Evolutionary conservation across 2,329 filamentous ascomycete genomes (phyloP).

Genomic region (Fusarium sulawesiense): DNA sequence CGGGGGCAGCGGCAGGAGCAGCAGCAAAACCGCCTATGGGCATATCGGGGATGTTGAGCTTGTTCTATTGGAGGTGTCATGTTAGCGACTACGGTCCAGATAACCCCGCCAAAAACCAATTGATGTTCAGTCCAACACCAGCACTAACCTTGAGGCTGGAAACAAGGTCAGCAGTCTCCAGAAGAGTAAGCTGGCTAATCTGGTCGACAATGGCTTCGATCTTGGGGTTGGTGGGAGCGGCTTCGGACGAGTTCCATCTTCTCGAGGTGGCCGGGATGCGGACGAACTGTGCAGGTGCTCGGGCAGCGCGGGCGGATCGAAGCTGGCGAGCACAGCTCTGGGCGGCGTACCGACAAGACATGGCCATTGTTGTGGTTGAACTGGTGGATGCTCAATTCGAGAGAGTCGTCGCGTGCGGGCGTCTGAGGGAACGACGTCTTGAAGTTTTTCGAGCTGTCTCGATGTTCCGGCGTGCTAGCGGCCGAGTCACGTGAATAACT

Average conservation of each 20-base stretch:
- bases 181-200: conserved; percentile 96
- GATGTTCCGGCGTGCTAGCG: conserved; percentile 40
- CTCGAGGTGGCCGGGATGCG: conserved; percentile 64
- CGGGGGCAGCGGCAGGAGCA: conserved; percentile 66
- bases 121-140: conserved; percentile 38
- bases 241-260: conserved; percentile 91
- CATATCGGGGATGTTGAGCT: conserved; percentile 97
- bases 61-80: conserved; percentile 67
- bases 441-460: conserved; percentile 58
- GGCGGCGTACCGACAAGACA: conserved; percentile 71
- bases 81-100: conserved; percentile 28
- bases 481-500: conserved; percentile 35
- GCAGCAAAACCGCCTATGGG: conserved; percentile 91
- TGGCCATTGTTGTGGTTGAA: conserved; percentile 64
- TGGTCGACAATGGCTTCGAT: conserved; percentile 96
- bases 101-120: conserved; percentile 20
- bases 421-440: conserved; percentile 46
- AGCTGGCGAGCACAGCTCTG: conserved; percentile 73
- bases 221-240: conserved; percentile 80
- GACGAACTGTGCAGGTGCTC: conserved; percentile 60
- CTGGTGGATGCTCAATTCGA: conserved; percentile 44
- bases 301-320: conserved; percentile 60
- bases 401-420: conserved; percentile 46
- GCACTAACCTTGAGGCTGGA: conserved; percentile 85
- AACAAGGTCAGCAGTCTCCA: conserved; percentile 97